Conservation (phyloP, 305 asterid species). For the Plantago rigida region DNA sequence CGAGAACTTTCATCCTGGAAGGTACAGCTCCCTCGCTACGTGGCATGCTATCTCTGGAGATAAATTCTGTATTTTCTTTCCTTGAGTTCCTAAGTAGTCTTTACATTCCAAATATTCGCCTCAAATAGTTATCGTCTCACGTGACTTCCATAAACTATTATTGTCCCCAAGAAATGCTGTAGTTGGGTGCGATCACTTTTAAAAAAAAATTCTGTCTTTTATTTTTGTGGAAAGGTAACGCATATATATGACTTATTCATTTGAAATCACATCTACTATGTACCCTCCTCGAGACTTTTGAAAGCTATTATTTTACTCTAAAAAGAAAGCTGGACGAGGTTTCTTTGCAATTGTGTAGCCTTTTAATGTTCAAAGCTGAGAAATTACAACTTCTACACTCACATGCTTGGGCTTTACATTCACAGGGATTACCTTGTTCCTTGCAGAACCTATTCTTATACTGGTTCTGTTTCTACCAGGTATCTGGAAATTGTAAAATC, state of each 20-base stretch:
- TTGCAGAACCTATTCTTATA: too few relatives aligned
- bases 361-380: too few relatives aligned
- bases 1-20: constrained; percentile 72
- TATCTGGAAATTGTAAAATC: constrained; percentile 72
- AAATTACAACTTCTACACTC: not conserved
- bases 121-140: too few relatives aligned
- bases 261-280: not conserved
- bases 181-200: too few relatives aligned
- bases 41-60: constrained; percentile 10
- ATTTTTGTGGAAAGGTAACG: too few relatives aligned
- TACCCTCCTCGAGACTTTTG: not conserved
- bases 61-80: constrained; percentile 1
- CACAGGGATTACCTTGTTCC: too few relatives aligned
- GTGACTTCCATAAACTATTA: too few relatives aligned
- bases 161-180: too few relatives aligned
- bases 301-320: not conserved
- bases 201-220: too few relatives aligned
- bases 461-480: constrained; percentile 31
- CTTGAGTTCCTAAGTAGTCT: not conserved
- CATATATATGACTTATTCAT: not conserved
- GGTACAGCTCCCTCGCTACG: constrained; percentile 36
- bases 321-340: not conserved
- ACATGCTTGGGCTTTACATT: not conserved
- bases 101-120: not conserved
- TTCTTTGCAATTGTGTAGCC: constrained; percentile 7